These are phyloP conservation scores for Epicoccum nigrum DNA, from an alignment of 2,329 filamentous ascomycete genomes.

Conservation along the genomic window DNA sequence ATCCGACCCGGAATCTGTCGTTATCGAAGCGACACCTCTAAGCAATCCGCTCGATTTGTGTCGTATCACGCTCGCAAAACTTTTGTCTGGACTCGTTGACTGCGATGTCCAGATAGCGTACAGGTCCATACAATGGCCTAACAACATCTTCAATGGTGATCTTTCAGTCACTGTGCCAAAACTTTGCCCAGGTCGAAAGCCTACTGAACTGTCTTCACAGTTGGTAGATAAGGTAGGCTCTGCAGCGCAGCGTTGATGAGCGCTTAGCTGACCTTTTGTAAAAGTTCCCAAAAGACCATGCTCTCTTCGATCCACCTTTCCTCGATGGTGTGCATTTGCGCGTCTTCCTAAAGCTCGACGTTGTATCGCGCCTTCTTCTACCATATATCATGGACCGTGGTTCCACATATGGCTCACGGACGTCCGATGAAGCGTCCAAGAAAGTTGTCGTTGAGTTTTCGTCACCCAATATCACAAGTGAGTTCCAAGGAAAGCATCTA, in stretches of 20 bases:
- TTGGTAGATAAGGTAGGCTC: conserved; percentile 35
- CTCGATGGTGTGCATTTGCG: conserved; percentile 67
- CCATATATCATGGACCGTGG: conserved; percentile 66
- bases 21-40: no score
- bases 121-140: conserved; percentile 38
- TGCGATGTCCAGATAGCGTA: conserved; percentile 28
- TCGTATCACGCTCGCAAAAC: conserved; percentile 30
- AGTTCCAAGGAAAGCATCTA: conserved; percentile 69
- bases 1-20: not conserved
- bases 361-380: conserved; percentile 65
- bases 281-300: conserved; percentile 73
- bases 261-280: no score
- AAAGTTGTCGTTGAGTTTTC: conserved; percentile 72
- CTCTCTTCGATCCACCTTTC: conserved; percentile 68
- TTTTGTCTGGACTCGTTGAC: conserved; percentile 22
- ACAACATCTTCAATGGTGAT: conserved; percentile 41
- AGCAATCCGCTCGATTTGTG: conserved; percentile 38
- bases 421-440: conserved; percentile 60
- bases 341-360: conserved; percentile 68
- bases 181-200: conserved; percentile 32
- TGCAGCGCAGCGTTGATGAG: no score
- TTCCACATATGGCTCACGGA: conserved; percentile 61
- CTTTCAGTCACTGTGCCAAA: conserved; percentile 35
- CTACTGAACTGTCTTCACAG: conserved; percentile 21
- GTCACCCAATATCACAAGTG: conserved; percentile 76